Evolutionary conservation across 495 filamentous ascomycete species (phyloP).

Genomic region (Aspergillus cavernicola): DNA sequence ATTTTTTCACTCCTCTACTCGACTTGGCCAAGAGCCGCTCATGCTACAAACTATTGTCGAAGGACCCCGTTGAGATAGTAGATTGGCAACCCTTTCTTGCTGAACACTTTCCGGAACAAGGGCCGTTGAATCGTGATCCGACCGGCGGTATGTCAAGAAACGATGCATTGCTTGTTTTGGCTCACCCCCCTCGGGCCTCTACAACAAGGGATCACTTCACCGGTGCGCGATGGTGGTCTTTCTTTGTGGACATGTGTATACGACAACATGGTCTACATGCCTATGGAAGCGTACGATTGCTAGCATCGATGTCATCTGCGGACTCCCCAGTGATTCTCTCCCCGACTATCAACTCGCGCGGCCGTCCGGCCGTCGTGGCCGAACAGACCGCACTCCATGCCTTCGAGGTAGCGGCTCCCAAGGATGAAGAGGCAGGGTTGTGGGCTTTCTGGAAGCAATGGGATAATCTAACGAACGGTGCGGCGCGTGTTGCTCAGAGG

Average conservation of each 20-base stretch:
- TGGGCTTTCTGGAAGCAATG: slow-evolving; percentile 26
- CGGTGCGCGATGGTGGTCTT: slow-evolving; percentile 32
- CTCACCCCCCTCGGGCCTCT: slow-evolving; percentile 42
- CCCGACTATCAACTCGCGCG: slow-evolving; percentile 45
- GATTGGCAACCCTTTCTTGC: slow-evolving; percentile 43
- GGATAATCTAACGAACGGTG: slow-evolving; percentile 26
- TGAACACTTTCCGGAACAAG: slow-evolving; percentile 38
- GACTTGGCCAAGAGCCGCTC: slow-evolving; percentile 56
- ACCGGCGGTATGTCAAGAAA: slow-evolving; percentile 44
- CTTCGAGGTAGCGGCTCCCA: slow-evolving; percentile 42
- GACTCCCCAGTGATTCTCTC: slow-evolving; percentile 53
- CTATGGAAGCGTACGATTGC: slow-evolving; percentile 62
- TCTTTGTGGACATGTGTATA: slow-evolving; percentile 30
- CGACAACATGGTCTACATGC: slow-evolving; percentile 24
- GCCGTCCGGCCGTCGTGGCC: slow-evolving; percentile 49
- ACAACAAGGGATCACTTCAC: slow-evolving; percentile 38
- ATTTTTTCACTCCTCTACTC: slow-evolving; percentile 54
- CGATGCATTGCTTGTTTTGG: slow-evolving; percentile 63
- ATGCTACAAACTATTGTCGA: slow-evolving; percentile 47
- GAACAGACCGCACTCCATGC: slow-evolving; percentile 51
- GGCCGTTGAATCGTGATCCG: slow-evolving; percentile 16
- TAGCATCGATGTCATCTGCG: slow-evolving; percentile 54
- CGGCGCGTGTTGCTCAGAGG: slow-evolving; percentile 34
- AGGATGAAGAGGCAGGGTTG: not conserved
- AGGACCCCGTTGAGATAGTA: slow-evolving; percentile 44